Evolutionary conservation across 2,329 filamentous ascomycete genomes (phyloP).

Genomic region (Penicillium brasilianum): DNA sequence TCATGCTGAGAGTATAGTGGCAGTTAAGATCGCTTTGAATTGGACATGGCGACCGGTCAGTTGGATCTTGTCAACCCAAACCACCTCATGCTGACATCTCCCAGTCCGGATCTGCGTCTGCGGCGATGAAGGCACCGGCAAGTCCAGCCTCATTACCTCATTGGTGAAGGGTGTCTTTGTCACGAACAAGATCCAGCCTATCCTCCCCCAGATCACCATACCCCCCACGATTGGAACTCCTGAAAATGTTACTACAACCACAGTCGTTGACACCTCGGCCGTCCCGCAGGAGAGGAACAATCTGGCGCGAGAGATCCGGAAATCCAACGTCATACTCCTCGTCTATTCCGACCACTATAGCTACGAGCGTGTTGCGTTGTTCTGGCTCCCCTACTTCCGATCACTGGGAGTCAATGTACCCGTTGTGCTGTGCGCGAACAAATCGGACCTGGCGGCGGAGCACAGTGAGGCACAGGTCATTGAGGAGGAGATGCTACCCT

Average conservation of each 20-base stretch:
- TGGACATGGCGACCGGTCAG: conserved; percentile 22
- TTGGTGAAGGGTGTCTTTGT: conserved; percentile 98
- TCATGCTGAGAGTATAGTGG: conserved; percentile 12
- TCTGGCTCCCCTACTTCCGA: conserved; percentile 98
- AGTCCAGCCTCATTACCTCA: conserved; percentile 90
- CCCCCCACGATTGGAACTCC: conserved; percentile 90
- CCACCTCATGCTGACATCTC: conserved; percentile 2
- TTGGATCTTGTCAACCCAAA: background rate
- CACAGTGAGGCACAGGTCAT: conserved; percentile 81
- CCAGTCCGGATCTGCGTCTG: conserved; percentile 91
- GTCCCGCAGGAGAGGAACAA: conserved; percentile 90
- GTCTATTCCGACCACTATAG: conserved; percentile 99
- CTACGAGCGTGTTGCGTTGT: conserved; percentile 94
- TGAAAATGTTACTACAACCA: conserved; percentile 92
- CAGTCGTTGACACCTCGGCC: conserved; percentile 93
- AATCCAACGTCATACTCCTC: conserved; percentile 94
- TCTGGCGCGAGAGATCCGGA: conserved; percentile 90
- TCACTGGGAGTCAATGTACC: conserved; percentile 98
- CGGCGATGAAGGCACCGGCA: conserved; percentile 94
- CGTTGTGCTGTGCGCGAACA: conserved; percentile 95
- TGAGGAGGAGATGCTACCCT: conserved; percentile 95
- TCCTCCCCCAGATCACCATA: conserved; percentile 93
- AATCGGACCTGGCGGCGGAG: conserved; percentile 82
- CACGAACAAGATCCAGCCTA: conserved; percentile 90
- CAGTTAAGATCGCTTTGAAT: background rate